Evolutionary conservation across 108 stramenopile genomes (phyloP), one percentile per base, ranked within the genome.

Genomic region (Stephanodiscus triporus): DNA sequence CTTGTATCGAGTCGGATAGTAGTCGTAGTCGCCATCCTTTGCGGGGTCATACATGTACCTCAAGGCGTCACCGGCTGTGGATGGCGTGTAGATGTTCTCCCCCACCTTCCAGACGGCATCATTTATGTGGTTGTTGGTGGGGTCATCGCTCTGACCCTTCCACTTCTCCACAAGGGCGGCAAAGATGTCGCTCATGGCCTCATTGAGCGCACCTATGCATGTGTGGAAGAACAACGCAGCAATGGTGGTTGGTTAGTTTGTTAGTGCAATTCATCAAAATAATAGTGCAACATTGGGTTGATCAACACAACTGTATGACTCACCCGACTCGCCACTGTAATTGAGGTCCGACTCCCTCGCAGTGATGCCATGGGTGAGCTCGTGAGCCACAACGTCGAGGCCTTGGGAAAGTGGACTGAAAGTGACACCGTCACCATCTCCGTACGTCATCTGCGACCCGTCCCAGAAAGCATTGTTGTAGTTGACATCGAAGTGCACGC

Each of bases 1-100:
- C 23, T 10, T 3, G 20, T 72, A 72, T 14, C 71, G 58, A 16
- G 14, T 17, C 8, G 71, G 71, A 72, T 72, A 72, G 27, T 62
- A 72, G 60, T 72, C 71, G 4, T 20, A 4, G 9, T 20, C 9
- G 49, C 20, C 9, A 20, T 4, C 49, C 20, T 9, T 4, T 16
- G 4, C 7, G 17, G 59, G 59, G 20, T 60, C 37, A 38, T 19
- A 34, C 59, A 60, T 60, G 59, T 60, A 38, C 9, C 59, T 17
- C 59, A 22, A 38, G 2, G 59, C 59, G 9, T 60, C 59, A 9
- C 59, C 59, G 16, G 20, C 36, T 19, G 22, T 22, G 20, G n/a
- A 4, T 9, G 59, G 59, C 4, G 59, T 60, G 9, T 4, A 20
- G 59, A 60, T 60, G 9, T 60, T 22, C 20, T 60, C 59, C 20